Base-by-base conservation (phyloP, 495 filamentous ascomycete genomes). In the Trichoderma erinaceum region DNA sequence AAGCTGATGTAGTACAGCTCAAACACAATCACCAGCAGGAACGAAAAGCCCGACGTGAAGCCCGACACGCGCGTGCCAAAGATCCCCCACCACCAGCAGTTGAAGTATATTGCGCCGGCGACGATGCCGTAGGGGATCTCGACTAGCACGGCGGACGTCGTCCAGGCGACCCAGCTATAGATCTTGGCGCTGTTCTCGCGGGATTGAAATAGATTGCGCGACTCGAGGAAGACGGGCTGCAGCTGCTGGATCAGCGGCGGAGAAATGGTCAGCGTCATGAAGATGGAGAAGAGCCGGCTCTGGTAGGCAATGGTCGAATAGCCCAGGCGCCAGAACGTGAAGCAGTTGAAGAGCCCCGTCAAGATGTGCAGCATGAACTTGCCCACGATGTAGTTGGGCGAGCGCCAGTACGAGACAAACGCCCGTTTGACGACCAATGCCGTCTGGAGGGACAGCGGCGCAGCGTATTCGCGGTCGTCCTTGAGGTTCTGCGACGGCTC, bases 401-500 rank as follows among this genome's bases (percentile, higher is more conserved):
- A 88, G 58, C 91, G 84, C 87, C 87, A 93, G 73, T 91, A 89
- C 65, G 92, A 86, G 68, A 90, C 72, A 75, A 91, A 91, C 67
- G 89, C 83, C 25, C 91, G 80, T 73, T 76, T 71, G 7, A 78
- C 76, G 61, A 84, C 82, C 7, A 77, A 72, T 66, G 71, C 74
- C 41, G 83, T 69, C 68, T 88, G 86, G 7, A 74, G 70, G 32
- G 68, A 73, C 0, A 77, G 56, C 0, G 75, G 68, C 58, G 58
- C 70, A 61, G 74, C 75, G 67, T 70, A 77, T 46, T 76, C 74
- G 63, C 73, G 65, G 10, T 76, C 75, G 64, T 80, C 77, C 41
- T 76, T 75, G 25, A 74, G 32, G 25, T 70, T 63, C 15, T 69
- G 61, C 15, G 69, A 66, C 2, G 67, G 69, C 65, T 67, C 65